These are phyloP conservation scores for Lodderomyces pseudojiufengensis DNA, from an alignment of 1,139 yeast species.

Conservation along the genomic window DNA sequence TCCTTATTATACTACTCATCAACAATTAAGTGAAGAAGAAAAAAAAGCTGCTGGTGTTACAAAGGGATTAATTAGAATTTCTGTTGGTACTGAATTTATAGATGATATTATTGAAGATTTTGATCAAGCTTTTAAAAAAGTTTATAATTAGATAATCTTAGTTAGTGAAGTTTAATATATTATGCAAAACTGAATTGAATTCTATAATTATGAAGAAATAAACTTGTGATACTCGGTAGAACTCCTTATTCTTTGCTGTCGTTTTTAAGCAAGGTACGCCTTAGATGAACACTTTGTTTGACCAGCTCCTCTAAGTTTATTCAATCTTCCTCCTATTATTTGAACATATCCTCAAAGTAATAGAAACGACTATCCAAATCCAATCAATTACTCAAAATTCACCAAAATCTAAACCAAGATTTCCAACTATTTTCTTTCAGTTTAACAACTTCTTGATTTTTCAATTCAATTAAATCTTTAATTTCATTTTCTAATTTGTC, in stretches of 20 bases:
- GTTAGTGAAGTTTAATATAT: too few species aligned
- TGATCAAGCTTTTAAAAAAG: conserved; percentile 69
- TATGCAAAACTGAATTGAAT: too few species aligned
- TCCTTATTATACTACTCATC: conserved; percentile 94
- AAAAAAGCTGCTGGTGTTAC: conserved; percentile 80
- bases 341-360: too few species aligned
- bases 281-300: too few species aligned
- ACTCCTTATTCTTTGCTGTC: too few species aligned
- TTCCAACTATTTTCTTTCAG: conserved; percentile 11
- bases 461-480: conserved; percentile 30
- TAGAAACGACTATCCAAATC: too few species aligned
- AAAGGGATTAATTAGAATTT: conserved; percentile 80
- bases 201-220: too few species aligned
- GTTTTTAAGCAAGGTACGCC: too few species aligned
- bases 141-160: conserved; percentile 36
- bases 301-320: too few species aligned
- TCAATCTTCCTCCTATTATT: too few species aligned
- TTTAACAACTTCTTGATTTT: conserved; percentile 18
- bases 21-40: conserved; percentile 81
- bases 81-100: conserved; percentile 86
- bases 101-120: conserved; percentile 87
- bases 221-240: too few species aligned
- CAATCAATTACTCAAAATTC: conserved; percentile 19
- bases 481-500: conserved; percentile 27
- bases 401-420: conserved; percentile 19